Base-by-base conservation (phyloP, 1,284 basidiomycete species). In the Sporisorium graminicola region DNA sequence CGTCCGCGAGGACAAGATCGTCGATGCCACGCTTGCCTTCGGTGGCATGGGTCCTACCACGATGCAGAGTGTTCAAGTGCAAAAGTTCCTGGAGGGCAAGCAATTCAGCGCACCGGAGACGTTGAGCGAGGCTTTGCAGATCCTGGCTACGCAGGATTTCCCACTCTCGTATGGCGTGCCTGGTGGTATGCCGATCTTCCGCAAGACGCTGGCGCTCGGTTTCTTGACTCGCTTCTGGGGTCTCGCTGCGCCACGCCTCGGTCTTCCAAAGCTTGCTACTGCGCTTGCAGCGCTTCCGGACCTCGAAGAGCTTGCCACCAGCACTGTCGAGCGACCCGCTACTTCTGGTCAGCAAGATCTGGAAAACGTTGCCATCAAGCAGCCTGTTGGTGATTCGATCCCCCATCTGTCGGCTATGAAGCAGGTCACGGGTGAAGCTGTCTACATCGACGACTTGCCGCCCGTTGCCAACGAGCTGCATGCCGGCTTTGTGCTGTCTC, bases 171-270 rank as follows among this genome's bases (percentile, higher is more conserved):
- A 66, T 71, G 72, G 78, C 31, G 86, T 86, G 4, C 86, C 86
- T 3, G 86, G 86, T 50, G 86, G 86, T 5, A 87, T 87, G 86
- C 77, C 86, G 9, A 57, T 81, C 24, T 87, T 83, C 66, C 84
- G 86, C 18, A 84, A 85, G 40, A 82, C 80, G 8, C 81, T 87
- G 16, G 79, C 83, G 14, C 77, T 86, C 35, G 85, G 86, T 12
- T 87, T 87, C 76, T 61, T 86, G 57, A 82, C 81, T 22, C 82
- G 83, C 22, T 86, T 86, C 74, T 86, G 82, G 76, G 62, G 76
- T 40, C 68, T 80, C 8, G 80, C 86, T 53, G 68, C 80, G 18
- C 61, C 69, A 4, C 50, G 71, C 2, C 61, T 78, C 12, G 70
- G 74, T 5, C 27, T 68, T 49, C 55, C 65, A 1, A 63, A 73